Evolutionary conservation across 2,329 filamentous ascomycete genomes (phyloP), one percentile per base, ranked within the genome.

Genomic region (Aspergillus persii): DNA sequence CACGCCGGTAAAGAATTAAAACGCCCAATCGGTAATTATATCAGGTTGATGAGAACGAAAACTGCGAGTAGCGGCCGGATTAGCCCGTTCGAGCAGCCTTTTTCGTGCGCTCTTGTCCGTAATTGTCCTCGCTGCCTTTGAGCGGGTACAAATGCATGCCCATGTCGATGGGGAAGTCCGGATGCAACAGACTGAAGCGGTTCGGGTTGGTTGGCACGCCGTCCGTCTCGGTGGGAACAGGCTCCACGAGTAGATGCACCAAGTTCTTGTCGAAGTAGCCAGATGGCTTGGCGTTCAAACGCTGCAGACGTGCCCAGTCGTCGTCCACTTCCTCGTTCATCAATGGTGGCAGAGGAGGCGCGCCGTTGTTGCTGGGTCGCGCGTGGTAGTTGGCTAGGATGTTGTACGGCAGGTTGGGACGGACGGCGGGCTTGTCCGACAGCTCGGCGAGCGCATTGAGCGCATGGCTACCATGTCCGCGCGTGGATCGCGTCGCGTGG

Each of bases 371-470:
- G 57, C 76, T 79, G n/a, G 74, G 69, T 48, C 77, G 74, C 18
- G 76, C 73, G 57, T 77, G 76, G 63, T 80, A 77, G 60, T 79
- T 79, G 61, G 78, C 73, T 4, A 80, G 70, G 50, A 79, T 76
- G 54, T 78, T 76, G 65, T 80, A 80, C 3, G 79, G 79, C 23
- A 80, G 71, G 30, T 76, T 76, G 7, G 78, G 78, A 2, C 79
- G 76, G 3, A 76, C 76, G 2, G 77, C 77, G 9, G 76, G 74
- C 60, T 80, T 80, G 54, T 80, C 81, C 0, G 84, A 82, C 23
- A 86, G 77, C 61, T 86, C 83, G 11, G 81, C 81, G 46, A 88
- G 77, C 6, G 83, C 80, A 53, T 81, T 83, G 56, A 84, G 77
- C 5, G 80, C 78, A 62, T 82, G 76, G 71, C 84, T 76, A 56